Base-by-base conservation (phyloP, 805 yeast species). In the Dipodascopsis tothii region DNA sequence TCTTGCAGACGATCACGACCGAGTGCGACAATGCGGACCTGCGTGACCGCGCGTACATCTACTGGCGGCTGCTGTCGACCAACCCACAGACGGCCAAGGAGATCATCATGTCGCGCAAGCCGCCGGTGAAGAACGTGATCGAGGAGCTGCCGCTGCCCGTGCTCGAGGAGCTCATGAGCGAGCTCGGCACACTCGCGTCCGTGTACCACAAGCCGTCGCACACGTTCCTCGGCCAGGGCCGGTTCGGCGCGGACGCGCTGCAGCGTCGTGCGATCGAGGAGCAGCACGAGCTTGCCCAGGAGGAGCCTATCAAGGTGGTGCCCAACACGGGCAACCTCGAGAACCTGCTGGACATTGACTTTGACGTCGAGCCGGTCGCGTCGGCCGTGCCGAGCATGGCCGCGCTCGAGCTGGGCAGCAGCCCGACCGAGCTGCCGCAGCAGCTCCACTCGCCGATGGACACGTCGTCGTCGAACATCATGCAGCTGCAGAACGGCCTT, bases 121-220 rank as follows among this genome's bases (percentile, higher is more conserved):
- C 95, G 9, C 75, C 77, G 6, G 76, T 92, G 46, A 74, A 77
- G 35, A 73, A 85, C 2, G 80, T 87, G 1, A 76, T 88, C 23
- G 81, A 86, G 34, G 64, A 71, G 17, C 81, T 88, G 56, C 78
- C 85, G 33, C 81, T 84, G 0, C 71, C 69, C 19, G 69, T 86
- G 3, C 71, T 88, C 45, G 76, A 79, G 34, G 80, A 77, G 50
- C 70, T 92, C 39, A 59, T 90, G 23, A 60, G 67, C n/a, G 95
- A 90, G 59, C 65, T 90, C 44, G 80, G 94, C 2, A 81, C 92
- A 5, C 72, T 92, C 49, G 80, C 95, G 32, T 85, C 96, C 0
- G 92, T 92, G 2, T 85, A 85, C 59, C 94, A 83, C 63, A 82
- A 81, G 59, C 95, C 96, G 9, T 77, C 84, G 3, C 68, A 76